Percentiles rank a stretch among this genome's conserved stretches.
Conservation (phyloP, 148 eudicot genomes). For the Camellia granthamiana region DNA sequence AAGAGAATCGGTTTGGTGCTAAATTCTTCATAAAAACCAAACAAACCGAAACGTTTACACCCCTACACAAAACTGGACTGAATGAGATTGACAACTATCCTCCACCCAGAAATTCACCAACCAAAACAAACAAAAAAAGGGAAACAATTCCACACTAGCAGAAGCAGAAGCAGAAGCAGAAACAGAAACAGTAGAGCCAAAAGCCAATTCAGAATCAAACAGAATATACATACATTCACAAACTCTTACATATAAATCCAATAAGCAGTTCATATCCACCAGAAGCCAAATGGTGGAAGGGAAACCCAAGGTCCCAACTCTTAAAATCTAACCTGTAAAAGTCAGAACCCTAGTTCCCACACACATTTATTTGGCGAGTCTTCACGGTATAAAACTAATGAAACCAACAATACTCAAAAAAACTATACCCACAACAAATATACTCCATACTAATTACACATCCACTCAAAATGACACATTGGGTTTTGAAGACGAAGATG, state of each 20-base stretch:
- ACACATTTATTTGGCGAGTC: background rate
- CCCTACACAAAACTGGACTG: too few relatives aligned
- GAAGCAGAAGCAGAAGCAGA: too few relatives aligned
- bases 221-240: background rate
- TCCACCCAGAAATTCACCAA: too few relatives aligned
- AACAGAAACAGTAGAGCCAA: background rate
- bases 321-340: background rate
- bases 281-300: background rate
- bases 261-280: background rate
- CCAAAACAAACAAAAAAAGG: too few relatives aligned
- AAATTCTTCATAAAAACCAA: too few relatives aligned
- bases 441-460: background rate
- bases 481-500: conserved; percentile 52
- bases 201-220: background rate
- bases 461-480: conserved; percentile 31
- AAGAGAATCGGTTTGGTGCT: too few relatives aligned
- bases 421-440: conserved; percentile 10
- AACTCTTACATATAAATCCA: background rate
- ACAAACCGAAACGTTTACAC: too few relatives aligned
- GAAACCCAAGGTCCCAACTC: background rate
- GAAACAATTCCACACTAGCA: too few relatives aligned
- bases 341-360: background rate
- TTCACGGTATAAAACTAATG: background rate
- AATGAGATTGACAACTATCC: too few relatives aligned
- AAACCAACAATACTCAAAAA: background rate